A percentile compares a stretch with the other conserved stretches of the same genome.
Evolutionary conservation across 2,329 filamentous ascomycete genomes (phyloP).

Genomic region (Alternaria postmessia): DNA sequence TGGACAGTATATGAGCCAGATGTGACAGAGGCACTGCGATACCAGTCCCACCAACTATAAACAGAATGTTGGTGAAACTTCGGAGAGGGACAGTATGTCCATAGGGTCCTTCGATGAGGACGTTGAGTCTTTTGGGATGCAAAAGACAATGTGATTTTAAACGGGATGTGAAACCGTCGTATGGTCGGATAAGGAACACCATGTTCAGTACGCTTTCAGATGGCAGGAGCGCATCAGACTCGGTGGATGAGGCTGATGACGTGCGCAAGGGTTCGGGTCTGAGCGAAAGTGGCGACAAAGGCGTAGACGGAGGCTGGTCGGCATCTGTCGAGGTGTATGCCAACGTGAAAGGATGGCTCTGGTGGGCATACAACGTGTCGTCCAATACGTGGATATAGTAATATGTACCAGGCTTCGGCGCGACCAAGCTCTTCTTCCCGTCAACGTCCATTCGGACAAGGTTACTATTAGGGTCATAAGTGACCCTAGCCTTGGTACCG

Average conservation of each 20-base stretch:
- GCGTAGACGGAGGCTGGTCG: background rate
- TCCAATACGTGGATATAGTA: slow-evolving; percentile 60
- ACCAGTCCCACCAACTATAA: slow-evolving; percentile 49
- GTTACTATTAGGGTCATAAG: slow-evolving; percentile 56
- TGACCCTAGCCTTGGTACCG: slow-evolving; percentile 50
- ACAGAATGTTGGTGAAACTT: slow-evolving; percentile 51
- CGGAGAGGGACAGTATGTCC: slow-evolving; percentile 54
- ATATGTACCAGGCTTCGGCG: slow-evolving; percentile 57
- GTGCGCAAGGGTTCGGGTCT: slow-evolving; percentile 18
- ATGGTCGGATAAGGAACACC: slow-evolving; percentile 61
- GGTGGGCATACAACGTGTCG: slow-evolving; percentile 54
- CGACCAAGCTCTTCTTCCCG: slow-evolving; percentile 43
- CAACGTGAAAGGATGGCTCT: slow-evolving; percentile 60
- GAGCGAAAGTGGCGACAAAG: slow-evolving; percentile 19
- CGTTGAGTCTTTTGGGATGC: slow-evolving; percentile 39
- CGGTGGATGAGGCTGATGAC: slow-evolving; percentile 26
- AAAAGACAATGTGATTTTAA: slow-evolving; percentile 40
- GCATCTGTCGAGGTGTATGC: slow-evolving; percentile 28
- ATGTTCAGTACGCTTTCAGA: slow-evolving; percentile 34
- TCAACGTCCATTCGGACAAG: slow-evolving; percentile 59
- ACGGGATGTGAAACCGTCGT: slow-evolving; percentile 60
- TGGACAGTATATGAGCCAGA: slow-evolving; percentile 26
- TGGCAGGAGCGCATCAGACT: slow-evolving; percentile 42
- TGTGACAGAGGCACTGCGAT: slow-evolving; percentile 46
- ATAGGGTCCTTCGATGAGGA: slow-evolving; percentile 62